Evolutionary conservation across 106 monocot species (phyloP).

Genomic region (Vanilla planifolia): DNA sequence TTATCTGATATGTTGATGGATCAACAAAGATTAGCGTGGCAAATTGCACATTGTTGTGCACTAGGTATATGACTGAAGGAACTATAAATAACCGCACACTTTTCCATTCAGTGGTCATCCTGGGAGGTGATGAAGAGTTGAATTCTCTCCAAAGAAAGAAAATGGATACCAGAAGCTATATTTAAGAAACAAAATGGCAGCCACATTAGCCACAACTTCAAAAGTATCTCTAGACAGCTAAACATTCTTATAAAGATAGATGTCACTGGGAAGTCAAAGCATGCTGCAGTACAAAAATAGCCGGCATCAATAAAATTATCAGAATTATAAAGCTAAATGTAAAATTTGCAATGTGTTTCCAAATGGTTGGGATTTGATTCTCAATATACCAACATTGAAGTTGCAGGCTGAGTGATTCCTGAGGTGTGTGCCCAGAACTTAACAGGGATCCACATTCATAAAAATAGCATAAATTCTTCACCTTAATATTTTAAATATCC

Average conservation of each 20-base stretch:
- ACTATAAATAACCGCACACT: conserved; percentile 60
- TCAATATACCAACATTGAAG: no score
- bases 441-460: no score
- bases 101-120: conserved; percentile 90
- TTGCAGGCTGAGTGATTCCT: no score
- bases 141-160: conserved; percentile 85
- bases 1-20: conserved; percentile 97
- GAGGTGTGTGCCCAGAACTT: no score
- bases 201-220: conserved; percentile 1
- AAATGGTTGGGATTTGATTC: no score
- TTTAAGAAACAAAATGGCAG: conserved; percentile 10
- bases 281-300: no score
- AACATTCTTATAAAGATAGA: not conserved
- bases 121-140: conserved; percentile 43
- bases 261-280: not conserved
- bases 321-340: no score
- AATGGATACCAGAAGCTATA: conserved; percentile 80
- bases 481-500: no score
- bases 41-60: conserved; percentile 98
- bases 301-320: no score
- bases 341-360: no score
- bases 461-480: no score
- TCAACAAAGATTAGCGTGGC: conserved; percentile 82
- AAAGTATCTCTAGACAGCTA: not conserved
- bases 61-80: conserved; percentile 89